Evolutionary conservation across 768 basidiomycete genomes (phyloP), one percentile per base, ranked within the genome.

Genomic region (Rhizopogon vulgaris): DNA sequence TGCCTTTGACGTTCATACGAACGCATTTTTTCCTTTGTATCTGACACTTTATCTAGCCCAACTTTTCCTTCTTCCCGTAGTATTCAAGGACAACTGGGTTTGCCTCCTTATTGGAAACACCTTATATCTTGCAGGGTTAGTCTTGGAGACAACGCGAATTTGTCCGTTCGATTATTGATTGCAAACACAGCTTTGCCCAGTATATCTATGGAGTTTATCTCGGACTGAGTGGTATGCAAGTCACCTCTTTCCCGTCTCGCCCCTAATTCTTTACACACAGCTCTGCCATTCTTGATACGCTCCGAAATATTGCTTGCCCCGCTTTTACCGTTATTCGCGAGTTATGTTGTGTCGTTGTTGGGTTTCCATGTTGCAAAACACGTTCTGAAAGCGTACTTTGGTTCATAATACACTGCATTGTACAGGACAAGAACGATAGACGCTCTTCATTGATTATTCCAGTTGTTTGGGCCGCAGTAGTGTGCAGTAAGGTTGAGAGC

Each of bases 1-100:
- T 68, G 92, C 90, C 11, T 95, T 98, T 62, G 95, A 98, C 67
- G 88, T 97, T 14, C 94, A 96, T 69, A 94, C 88, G 53, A 97
- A 98, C 62, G 87, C 93, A 3, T 98, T 97, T 76, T 95, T 97
- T 70, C 94, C 94, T 17, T 74, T 94, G 53, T 95, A 90, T 70
- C 79, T 96, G 53, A 86, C 89, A 9, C 79, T 96, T 49, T 96
- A 96, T 66, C 73, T 93, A 53, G 88, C 87, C 0, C 91, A 97
- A 63, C 77, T 96, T 10, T 83, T 94, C 56, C 77, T 98, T 10
- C 79, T 90, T 2, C 87, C 91, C 2, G 77, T 97, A 42, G 75
- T 97, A 45, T 78, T 90, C 37, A 82, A 81, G 61, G 83, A 84
- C 59, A 90, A 88, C 59, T 97, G 94, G 94, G 80, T 94, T n/a